phyloP scores from a whole-genome alignment of 2,329 filamentous ascomycete genomes.

The Colletotrichum trifolii region DNA sequence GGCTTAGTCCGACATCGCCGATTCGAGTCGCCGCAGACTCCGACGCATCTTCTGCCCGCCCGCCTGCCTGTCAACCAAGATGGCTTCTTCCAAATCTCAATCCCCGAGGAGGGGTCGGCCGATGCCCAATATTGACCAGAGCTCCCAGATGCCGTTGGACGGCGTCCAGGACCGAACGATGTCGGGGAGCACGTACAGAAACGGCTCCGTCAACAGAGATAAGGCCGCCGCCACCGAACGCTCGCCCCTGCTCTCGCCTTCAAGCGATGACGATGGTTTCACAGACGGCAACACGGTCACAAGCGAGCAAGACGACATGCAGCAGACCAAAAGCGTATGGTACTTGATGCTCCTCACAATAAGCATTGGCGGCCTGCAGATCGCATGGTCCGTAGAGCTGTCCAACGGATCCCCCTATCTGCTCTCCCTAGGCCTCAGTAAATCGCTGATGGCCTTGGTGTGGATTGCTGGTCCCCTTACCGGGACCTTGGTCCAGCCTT shows the following conservation, averaged over 20 bases:
- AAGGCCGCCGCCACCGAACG: constrained; percentile 22
- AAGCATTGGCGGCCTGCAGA: constrained; percentile 87
- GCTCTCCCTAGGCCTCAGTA: constrained; percentile 83
- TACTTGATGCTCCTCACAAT: constrained; percentile 89
- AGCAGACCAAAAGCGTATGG: constrained; percentile 83
- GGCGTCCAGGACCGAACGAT: constrained; percentile 17
- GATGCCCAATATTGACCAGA: constrained; percentile 29
- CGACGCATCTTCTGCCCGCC: neutral
- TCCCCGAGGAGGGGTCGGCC: constrained; percentile 32
- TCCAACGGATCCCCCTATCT: constrained; percentile 92
- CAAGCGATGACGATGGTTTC: constrained; percentile 29
- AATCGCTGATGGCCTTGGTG: constrained; percentile 83
- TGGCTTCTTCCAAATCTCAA: constrained; percentile 29
- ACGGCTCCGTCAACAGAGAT: constrained; percentile 13
- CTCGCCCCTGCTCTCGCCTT: constrained; percentile 31
- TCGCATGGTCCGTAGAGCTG: constrained; percentile 95
- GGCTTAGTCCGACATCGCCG: constrained; percentile 20
- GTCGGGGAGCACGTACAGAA: constrained; percentile 18
- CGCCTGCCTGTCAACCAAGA: constrained; percentile 2
- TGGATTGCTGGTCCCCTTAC: constrained; percentile 87
- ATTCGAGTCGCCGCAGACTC: constrained; percentile 10
- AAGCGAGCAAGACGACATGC: constrained; percentile 42
- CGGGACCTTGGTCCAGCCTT: constrained; percentile 83
- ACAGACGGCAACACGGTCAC: constrained; percentile 20
- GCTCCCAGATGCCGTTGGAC: constrained; percentile 14